phyloP scores from a whole-genome alignment of 257 asterid species.

The Craterostigma plantagineum region DNA sequence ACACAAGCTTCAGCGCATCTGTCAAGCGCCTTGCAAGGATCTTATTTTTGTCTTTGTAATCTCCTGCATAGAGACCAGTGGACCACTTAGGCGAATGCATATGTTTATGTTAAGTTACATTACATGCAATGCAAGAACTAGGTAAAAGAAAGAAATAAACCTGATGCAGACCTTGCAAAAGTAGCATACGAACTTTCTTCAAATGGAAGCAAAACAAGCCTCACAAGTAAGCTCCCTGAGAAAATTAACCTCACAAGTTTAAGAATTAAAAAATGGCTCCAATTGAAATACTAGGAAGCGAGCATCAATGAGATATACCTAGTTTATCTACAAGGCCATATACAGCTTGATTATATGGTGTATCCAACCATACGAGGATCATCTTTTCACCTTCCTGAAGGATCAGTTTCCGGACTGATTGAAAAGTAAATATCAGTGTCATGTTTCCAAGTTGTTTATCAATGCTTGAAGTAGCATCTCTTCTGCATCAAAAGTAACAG shows the following conservation, averaged over 20 bases:
- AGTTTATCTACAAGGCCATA: slow-evolving; percentile 94
- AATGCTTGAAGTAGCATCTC: slow-evolving; percentile 28
- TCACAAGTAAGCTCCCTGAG: slow-evolving; percentile 97
- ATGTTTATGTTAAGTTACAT: too few species aligned
- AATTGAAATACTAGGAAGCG: slow-evolving; percentile 2
- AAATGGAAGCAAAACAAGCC: slow-evolving; percentile 86
- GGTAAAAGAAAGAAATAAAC: slow-evolving; percentile 40
- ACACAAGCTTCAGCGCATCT: slow-evolving; percentile 83
- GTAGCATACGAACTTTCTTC: slow-evolving; percentile 90
- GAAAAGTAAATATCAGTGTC: slow-evolving; percentile 72
- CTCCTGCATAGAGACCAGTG: slow-evolving; percentile 27
- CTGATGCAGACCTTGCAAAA: slow-evolving; percentile 97
- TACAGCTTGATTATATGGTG: slow-evolving; percentile 95
- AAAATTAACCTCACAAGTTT: slow-evolving; percentile 14
- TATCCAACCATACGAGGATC: slow-evolving; percentile 91
- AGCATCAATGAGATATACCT: slow-evolving; percentile 19
- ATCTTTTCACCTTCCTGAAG: slow-evolving; percentile 98
- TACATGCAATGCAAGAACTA: slow-evolving; percentile 2
- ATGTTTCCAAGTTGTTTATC: slow-evolving; percentile 61
- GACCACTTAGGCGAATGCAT: too few species aligned
- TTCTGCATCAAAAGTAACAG: slow-evolving; percentile 20
- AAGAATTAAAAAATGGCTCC: slow-evolving; percentile 2
- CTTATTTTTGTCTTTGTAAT: slow-evolving; percentile 25
- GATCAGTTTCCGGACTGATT: slow-evolving; percentile 71
- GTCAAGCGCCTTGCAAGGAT: slow-evolving; percentile 50